Base-by-base conservation (phyloP, 129 eudicot species). In the Artemisia annua region DNA sequence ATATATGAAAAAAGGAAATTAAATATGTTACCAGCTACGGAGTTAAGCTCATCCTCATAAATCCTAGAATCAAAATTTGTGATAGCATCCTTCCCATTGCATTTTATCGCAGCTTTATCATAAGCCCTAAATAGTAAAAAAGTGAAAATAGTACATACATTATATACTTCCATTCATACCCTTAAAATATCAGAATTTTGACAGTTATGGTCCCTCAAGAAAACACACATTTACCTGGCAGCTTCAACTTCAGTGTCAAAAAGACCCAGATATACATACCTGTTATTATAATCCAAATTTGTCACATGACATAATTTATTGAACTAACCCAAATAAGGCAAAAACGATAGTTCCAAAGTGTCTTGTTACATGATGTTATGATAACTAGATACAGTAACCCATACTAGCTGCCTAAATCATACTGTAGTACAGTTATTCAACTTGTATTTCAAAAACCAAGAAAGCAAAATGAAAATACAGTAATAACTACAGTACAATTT, bases 211-310 rank as follows among this genome's bases (percentile, higher is more conserved):
- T 72, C 78, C 72, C 70, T 54, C 43, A 77, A 74, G 66, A 68
- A 50, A 60, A 48, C 20, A 82, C 69, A 58, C 56, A 77, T 79
- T 59, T 17, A 92, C 97, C 89, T 92, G 82, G 97, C 96, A 60
- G 97, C 97, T 86, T 92, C 96, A 79, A 92, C 78, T 85, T 92
- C 96, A 57, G 97, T 92, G 87, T 92, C 97, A 75, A 92, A 92
- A 48, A 92, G 96, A 39, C 97, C 97, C 84, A 92, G 81, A 83
- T 92, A 92, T 59, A 92, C 97, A 66, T 89, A 92, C 94, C 96
- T 92, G 85, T 71, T 61, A 69, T 46, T 16, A 63, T 55, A 64
- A 24, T 11, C 80, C 68, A 61, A 66, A 68, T 66, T 71, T 51
- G 79, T 43, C 71, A 59, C 35, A 71, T 44, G 69, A 66, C 60